Conservation (phyloP, 164 flowering plant genomes). For the Berberis vulgaris region DNA sequence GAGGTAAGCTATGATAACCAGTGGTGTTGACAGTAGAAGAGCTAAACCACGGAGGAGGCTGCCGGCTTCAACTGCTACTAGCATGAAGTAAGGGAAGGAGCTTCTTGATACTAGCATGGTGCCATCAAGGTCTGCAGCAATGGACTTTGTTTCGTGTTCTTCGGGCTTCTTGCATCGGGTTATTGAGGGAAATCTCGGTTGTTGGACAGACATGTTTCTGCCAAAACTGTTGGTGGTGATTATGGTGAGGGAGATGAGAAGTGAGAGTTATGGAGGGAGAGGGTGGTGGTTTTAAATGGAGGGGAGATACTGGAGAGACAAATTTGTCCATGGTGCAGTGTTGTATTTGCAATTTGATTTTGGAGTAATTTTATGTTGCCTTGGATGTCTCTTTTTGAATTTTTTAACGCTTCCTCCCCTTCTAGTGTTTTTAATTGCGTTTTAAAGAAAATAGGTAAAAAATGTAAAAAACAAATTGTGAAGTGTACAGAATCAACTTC, state of each 20-base stretch:
- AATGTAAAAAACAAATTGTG: no score
- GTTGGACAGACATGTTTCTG: constrained; percentile 5
- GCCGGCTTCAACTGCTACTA: constrained; percentile 87
- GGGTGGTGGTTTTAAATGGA: constrained; percentile 6
- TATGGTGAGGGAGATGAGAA: background rate
- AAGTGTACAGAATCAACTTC: no score
- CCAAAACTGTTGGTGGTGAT: background rate
- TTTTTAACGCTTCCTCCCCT: no score
- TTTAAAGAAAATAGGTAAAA: no score
- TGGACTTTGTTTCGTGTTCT: constrained; percentile 17
- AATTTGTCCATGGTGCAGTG: no score
- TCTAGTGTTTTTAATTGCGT: no score
- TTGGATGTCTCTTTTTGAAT: no score
- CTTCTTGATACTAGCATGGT: constrained; percentile 59
- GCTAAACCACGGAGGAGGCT: constrained; percentile 70
- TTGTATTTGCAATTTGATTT: no score
- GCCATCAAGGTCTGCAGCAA: constrained; percentile 94
- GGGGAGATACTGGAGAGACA: no score
- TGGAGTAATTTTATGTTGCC: no score
- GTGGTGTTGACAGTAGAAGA: constrained; percentile 63
- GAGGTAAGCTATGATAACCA: constrained; percentile 50
- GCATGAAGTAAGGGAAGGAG: constrained; percentile 90
- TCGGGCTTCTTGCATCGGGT: constrained; percentile 16
- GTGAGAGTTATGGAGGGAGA: constrained; percentile 1
- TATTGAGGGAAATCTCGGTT: constrained; percentile 35